phyloP scores from a whole-genome alignment of 306 rosid species.

The Albizia julibrissin region DNA sequence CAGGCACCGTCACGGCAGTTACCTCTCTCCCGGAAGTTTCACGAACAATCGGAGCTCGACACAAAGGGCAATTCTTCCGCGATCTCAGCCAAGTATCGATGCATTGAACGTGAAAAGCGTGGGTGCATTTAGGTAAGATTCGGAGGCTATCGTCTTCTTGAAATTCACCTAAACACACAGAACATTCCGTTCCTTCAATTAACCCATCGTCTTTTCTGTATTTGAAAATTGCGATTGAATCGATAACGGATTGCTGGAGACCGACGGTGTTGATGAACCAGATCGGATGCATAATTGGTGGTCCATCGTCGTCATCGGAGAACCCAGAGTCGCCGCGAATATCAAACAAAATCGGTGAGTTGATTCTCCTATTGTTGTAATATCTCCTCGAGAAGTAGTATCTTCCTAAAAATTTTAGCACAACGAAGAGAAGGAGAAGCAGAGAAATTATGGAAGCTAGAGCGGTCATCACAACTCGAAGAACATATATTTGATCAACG shows the following conservation, averaged over 20 bases:
- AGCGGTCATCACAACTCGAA: not conserved
- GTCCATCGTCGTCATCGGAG: constrained; percentile 32
- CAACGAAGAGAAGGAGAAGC: constrained; percentile 17
- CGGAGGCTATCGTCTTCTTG: constrained; percentile 62
- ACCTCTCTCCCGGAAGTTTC: constrained; percentile 26
- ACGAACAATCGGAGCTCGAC: constrained; percentile 49
- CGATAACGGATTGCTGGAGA: constrained; percentile 61
- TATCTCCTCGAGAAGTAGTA: constrained; percentile 31
- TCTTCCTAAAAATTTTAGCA: constrained; percentile 7
- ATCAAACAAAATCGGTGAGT: constrained; percentile 41
- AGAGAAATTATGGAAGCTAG: constrained; percentile 31
- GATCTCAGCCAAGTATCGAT: constrained; percentile 50
- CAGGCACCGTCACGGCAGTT: constrained; percentile 19
- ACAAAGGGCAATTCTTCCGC: constrained; percentile 44
- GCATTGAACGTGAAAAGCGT: constrained; percentile 52
- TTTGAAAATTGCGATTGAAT: constrained; percentile 59
- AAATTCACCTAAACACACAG: constrained; percentile 80
- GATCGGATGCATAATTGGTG: constrained; percentile 48
- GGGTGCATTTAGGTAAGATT: constrained; percentile 76
- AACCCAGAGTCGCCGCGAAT: constrained; percentile 27
- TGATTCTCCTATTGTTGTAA: constrained; percentile 8
- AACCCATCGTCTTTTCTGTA: constrained; percentile 60
- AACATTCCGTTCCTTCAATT: constrained; percentile 70
- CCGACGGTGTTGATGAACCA: constrained; percentile 60
- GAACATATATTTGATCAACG: not conserved